These are phyloP conservation scores for Craterostigma plantagineum DNA, from an alignment of 257 asterid species.

Conservation along the genomic window DNA sequence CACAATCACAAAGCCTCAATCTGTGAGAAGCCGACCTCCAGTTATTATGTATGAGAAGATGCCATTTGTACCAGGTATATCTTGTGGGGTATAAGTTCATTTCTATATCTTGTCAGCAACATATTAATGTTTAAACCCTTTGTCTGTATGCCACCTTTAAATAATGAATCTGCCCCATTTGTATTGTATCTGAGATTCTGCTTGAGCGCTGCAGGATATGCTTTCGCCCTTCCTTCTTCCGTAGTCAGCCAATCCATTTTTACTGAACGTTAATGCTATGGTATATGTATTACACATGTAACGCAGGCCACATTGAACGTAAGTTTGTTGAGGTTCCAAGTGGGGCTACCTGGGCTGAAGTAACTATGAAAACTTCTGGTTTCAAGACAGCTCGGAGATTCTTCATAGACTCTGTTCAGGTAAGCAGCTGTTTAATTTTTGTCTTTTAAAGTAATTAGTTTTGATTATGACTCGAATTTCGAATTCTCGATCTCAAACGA, in stretches of 20 bases:
- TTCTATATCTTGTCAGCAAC: too few species aligned
- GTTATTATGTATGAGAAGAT: slow-evolving; percentile 41
- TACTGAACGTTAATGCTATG: neutral
- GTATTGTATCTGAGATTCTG: too few species aligned
- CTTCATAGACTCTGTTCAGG: slow-evolving; percentile 81
- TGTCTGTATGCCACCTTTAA: too few species aligned
- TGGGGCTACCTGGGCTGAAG: slow-evolving; percentile 97
- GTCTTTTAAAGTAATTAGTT: neutral
- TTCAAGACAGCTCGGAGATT: slow-evolving; percentile 78
- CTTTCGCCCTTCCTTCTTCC: slow-evolving; percentile 4
- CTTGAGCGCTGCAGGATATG: too few species aligned
- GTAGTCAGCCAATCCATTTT: neutral
- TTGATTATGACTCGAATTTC: neutral
- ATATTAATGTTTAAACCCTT: too few species aligned
- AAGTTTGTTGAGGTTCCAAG: slow-evolving; percentile 75
- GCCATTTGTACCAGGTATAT: slow-evolving; percentile 70
- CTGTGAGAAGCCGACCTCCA: slow-evolving; percentile 55
- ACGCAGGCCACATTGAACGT: slow-evolving; percentile 71
- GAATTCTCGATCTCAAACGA: neutral
- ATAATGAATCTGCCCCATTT: too few species aligned
- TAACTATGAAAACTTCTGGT: slow-evolving; percentile 70
- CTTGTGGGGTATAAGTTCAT: neutral
- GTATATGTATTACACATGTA: slow-evolving; percentile 9
- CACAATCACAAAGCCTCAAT: slow-evolving; percentile 74
- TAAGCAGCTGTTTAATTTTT: too few species aligned